phyloP scores from a whole-genome alignment of 768 basidiomycete species.

The Lactarius tabidus region DNA sequence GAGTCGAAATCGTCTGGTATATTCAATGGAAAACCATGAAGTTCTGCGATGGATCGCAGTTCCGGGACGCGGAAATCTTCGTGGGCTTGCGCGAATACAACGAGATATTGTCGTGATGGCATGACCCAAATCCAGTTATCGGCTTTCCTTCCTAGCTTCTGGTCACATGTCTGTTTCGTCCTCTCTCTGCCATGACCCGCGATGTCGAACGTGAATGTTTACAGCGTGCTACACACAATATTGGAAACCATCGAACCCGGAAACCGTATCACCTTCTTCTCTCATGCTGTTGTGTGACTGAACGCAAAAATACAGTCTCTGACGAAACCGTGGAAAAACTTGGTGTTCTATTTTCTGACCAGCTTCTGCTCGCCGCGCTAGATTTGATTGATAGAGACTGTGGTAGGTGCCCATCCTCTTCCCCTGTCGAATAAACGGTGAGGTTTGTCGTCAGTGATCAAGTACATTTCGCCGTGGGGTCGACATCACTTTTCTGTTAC shows the following conservation, averaged over 20 bases:
- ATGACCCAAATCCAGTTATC: background rate
- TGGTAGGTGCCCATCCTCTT: slow-evolving; percentile 41
- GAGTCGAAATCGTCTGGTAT: slow-evolving; percentile 46
- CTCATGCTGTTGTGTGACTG: background rate
- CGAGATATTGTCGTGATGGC: slow-evolving; percentile 41
- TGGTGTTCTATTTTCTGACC: slow-evolving; percentile 56
- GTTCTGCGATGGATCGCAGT: slow-evolving; percentile 69
- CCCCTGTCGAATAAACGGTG: background rate
- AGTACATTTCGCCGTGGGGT: slow-evolving; percentile 54
- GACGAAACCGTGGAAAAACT: slow-evolving; percentile 57
- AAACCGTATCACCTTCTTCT: slow-evolving; percentile 30
- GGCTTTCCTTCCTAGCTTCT: background rate
- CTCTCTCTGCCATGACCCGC: background rate
- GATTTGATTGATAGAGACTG: slow-evolving; percentile 71
- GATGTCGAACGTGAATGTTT: slow-evolving; percentile 8
- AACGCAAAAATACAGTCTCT: slow-evolving; percentile 32
- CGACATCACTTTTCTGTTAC: slow-evolving; percentile 61
- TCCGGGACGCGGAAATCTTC: slow-evolving; percentile 83
- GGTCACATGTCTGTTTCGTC: background rate
- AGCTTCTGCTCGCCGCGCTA: slow-evolving; percentile 61
- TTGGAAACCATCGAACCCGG: slow-evolving; percentile 32
- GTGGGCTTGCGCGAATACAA: slow-evolving; percentile 80
- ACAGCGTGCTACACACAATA: slow-evolving; percentile 21
- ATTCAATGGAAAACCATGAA: slow-evolving; percentile 59
- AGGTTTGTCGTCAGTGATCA: slow-evolving; percentile 47